Base-by-base conservation (phyloP, 257 asterid genomes). In the Mitragyna speciosa region DNA sequence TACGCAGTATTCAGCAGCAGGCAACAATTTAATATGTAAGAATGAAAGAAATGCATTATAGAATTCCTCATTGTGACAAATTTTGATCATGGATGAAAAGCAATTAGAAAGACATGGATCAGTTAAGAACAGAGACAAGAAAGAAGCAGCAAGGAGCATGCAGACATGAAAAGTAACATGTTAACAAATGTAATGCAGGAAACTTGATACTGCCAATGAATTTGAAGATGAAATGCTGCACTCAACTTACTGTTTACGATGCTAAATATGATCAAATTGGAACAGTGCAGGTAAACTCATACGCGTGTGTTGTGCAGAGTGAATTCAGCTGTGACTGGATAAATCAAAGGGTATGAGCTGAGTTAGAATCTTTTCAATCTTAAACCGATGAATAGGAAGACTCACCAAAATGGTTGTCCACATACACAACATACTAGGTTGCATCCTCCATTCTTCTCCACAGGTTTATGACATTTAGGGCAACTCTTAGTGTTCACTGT, bases 331-430 rank as follows among this genome's bases (percentile, higher is more conserved):
- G 3, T 36, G 41, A 22, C 12, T 1, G 31, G 22, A 43, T 5
- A n/a, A 12, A 41, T 28, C 52, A 9, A 47, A 24, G 59, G 24
- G 75, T 24, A n/a, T 11, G 24, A 71, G 39, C 31, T 43, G 15
- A 45, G 14, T 71, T 20, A n/a, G 52, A 69, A 39, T 16, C 47
- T 14, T 65, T 47, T 49, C 73, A 33, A 3, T 49, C 54, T 67
- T 56, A 63, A 39, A 79, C 78, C 30, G 47, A 47, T 17, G 17
- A 8, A 59, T 22, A 70, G 31, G 14, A 78, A 80, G 22, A 22
- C 88, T 76, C 51, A 91, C 96, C 96, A 91, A 82, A 91, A 91
- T 51, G 88, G 66, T 78, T 91, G 96, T 70, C 88, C 88, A 76
- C 93, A 91, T 6, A 86, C 14, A 43, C 91, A 91, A 2, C 0